Base-by-base conservation (phyloP, 1,284 basidiomycete species). In the Flammula alnicola region DNA sequence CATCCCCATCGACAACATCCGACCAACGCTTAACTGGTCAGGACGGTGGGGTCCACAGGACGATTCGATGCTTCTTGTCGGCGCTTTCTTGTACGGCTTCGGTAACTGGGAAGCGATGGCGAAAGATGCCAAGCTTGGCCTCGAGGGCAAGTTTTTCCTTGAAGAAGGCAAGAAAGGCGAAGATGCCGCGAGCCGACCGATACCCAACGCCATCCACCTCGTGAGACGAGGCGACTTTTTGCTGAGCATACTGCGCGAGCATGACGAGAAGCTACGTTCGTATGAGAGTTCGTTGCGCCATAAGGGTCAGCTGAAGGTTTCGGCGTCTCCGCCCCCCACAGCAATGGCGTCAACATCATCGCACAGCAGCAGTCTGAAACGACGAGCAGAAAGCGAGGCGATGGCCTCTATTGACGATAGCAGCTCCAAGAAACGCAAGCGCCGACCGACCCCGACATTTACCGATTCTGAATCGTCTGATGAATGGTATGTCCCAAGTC, bases 31-130 rank as follows among this genome's bases (percentile, higher is more conserved):
- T 54, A 95, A 95, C 64, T 99, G 96, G 95, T 93, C 91, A 36
- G 93, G 93, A 50, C 88, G 92, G 31, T 99, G 97, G 97, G 86
- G 84, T n/a, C 83, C 87, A 25, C 83, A 86, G 54, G 94, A 99
- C 56, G 97, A 99, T 68, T 88, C 95, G 2, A 92, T 93, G 82
- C 79, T 99, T 10, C 80, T 99, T 19, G 86, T 98, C 43, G 97
- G 97, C 23, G 93, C 97, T 14, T 98, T 83, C 79, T 68, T 89
- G 40, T 91, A 99, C 62, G 97, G 97, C 19, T 97, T 99, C 66
- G 95, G 95, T 14, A 93, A 91, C 59, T 99, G 97, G 97, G 97
- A 99, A 66, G 79, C 83, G 36, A 98, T 99, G 77, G 84, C 89
- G 63, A 91, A 92, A 65, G 97, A 99, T 67, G 71, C 84, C 2